Percentiles rank a stretch among this genome's conserved stretches.
Evolutionary conservation across 2,329 filamentous ascomycete species (phyloP).

Genomic region (Botrytis deweyae): DNA sequence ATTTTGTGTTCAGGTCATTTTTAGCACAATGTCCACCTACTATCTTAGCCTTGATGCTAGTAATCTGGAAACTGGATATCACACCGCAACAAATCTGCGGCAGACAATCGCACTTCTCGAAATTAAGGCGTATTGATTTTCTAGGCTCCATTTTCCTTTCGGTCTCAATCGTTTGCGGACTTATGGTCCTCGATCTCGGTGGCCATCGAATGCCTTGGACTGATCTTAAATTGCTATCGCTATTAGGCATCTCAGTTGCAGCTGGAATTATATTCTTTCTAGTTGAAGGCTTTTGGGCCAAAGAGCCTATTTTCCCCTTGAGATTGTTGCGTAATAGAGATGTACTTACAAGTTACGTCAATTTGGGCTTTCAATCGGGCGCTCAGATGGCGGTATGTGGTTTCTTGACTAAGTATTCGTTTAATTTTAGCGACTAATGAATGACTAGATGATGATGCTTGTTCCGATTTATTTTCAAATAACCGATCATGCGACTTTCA

Average conservation of each 20-base stretch:
- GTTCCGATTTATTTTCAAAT: slow-evolving; percentile 71
- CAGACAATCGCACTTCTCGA: slow-evolving; percentile 24
- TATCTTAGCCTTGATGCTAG: slow-evolving; percentile 48
- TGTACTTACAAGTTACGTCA: slow-evolving; percentile 53
- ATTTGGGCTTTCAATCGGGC: slow-evolving; percentile 52
- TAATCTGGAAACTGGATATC: slow-evolving; percentile 29
- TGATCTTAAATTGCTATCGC: slow-evolving; percentile 36
- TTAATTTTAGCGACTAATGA: not conserved
- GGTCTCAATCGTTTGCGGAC: slow-evolving; percentile 45
- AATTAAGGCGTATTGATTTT: slow-evolving; percentile 54
- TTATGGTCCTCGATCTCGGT: slow-evolving; percentile 50
- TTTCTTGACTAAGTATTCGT: not conserved
- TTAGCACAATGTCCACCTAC: slow-evolving; percentile 57
- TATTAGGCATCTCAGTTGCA: slow-evolving; percentile 38
- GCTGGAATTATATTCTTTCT: slow-evolving; percentile 24
- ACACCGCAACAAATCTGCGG: slow-evolving; percentile 24
- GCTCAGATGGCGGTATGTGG: slow-evolving; percentile 54
- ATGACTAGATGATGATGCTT: slow-evolving; percentile 55
- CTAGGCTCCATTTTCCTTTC: slow-evolving; percentile 50
- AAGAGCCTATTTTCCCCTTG: slow-evolving; percentile 60
- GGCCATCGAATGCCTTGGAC: slow-evolving; percentile 45
- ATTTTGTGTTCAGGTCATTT: slow-evolving; percentile 47
- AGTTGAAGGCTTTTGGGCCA: slow-evolving; percentile 41
- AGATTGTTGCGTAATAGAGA: slow-evolving; percentile 52
- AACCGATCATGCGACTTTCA: slow-evolving; percentile 56